Conservation (phyloP, 495 filamentous ascomycete species). For the Hyphodiscus hymeniophilus region DNA sequence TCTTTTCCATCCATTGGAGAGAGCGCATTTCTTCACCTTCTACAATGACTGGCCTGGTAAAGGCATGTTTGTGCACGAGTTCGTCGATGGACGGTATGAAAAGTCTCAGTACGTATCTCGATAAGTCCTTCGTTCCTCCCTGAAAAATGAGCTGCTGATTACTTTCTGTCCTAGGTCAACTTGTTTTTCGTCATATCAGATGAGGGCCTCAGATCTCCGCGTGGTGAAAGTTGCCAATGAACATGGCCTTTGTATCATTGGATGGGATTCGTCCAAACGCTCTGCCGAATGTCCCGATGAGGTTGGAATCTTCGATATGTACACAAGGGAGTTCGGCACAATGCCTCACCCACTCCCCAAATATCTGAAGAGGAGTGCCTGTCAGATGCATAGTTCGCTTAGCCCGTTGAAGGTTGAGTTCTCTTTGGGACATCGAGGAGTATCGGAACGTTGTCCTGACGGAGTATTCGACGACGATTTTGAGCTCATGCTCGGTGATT, state of each 20-base stretch:
- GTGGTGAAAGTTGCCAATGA: neutral
- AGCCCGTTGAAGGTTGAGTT: neutral
- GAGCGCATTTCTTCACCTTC: too few relatives aligned
- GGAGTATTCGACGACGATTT: constrained; percentile 15
- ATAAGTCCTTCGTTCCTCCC: too few relatives aligned
- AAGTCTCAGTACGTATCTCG: neutral
- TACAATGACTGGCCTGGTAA: too few relatives aligned
- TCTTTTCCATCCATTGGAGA: neutral
- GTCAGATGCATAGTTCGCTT: neutral
- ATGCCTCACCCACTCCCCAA: neutral
- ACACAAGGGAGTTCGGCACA: neutral
- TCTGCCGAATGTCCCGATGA: neutral
- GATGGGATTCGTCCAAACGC: neutral
- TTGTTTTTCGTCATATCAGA: neutral
- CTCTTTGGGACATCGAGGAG: neutral
- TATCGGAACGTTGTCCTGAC: neutral
- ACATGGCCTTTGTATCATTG: neutral
- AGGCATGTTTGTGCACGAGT: neutral
- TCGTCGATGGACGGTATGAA: neutral
- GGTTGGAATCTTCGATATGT: constrained; percentile 5
- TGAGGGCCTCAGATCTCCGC: too few relatives aligned
- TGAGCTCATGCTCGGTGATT: constrained; percentile 5
- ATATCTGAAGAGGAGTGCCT: neutral
- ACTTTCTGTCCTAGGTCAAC: too few relatives aligned
- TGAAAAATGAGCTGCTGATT: too few relatives aligned